phyloP scores from a whole-genome alignment of 495 filamentous ascomycete species.

The Lasiosphaeria ovina region DNA sequence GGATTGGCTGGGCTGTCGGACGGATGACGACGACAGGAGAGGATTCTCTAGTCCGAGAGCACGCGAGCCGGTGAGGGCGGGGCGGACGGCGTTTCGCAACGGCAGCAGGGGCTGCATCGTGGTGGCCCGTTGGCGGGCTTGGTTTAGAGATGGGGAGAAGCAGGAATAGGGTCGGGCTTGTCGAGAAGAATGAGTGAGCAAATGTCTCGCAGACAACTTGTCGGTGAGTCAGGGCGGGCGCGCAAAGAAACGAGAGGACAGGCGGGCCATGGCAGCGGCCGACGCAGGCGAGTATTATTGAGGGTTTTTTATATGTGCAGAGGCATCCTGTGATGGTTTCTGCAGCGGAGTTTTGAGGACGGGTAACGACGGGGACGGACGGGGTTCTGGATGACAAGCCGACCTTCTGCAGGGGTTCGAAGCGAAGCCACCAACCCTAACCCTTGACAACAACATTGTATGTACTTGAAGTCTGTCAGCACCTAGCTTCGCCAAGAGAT shows the following conservation, averaged over 20 bases:
- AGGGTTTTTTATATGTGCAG: constrained; percentile 11
- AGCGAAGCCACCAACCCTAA: too few relatives aligned
- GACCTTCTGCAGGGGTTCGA: too few relatives aligned
- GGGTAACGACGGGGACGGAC: background rate
- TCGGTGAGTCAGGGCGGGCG: too few relatives aligned
- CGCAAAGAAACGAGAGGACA: constrained; percentile 2
- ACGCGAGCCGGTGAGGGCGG: constrained; percentile 29
- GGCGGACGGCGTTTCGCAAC: constrained; percentile 27
- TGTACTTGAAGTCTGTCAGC: too few relatives aligned
- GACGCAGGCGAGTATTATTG: constrained; percentile 1
- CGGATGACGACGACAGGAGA: background rate
- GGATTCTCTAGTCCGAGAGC: constrained; percentile 11
- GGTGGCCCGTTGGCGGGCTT: constrained; percentile 1
- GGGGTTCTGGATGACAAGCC: too few relatives aligned
- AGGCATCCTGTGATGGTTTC: constrained; percentile 46
- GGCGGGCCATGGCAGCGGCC: background rate
- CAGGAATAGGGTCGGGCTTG: background rate
- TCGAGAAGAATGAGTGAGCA: background rate
- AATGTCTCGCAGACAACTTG: too few relatives aligned
- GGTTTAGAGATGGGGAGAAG: background rate
- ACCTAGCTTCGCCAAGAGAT: too few relatives aligned
- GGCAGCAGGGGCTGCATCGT: constrained; percentile 21
- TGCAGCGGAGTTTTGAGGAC: constrained; percentile 46
- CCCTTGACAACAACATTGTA: too few relatives aligned
- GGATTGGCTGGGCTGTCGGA: background rate